Percentiles rank a stretch among this genome's conserved stretches.
Evolutionary conservation across 2,329 filamentous ascomycete species (phyloP).

Genomic region (Xylaria sp.): DNA sequence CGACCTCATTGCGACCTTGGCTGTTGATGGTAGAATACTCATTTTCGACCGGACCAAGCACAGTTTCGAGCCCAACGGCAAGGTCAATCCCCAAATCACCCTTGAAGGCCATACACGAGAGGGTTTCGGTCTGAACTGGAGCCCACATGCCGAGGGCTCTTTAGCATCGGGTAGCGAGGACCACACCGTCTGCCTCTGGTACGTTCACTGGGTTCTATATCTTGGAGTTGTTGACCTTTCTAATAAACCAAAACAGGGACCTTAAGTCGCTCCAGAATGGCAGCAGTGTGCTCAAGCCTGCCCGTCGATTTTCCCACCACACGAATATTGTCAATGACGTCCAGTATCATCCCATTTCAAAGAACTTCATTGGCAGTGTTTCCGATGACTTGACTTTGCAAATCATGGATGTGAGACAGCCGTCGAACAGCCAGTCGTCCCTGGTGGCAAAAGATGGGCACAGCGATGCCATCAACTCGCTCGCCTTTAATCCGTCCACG

Average conservation of each 20-base stretch:
- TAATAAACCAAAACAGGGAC: constrained; percentile 59
- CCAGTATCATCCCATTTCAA: constrained; percentile 87
- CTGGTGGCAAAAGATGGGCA: constrained; percentile 75
- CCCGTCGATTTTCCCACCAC: constrained; percentile 83
- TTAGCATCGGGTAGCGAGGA: constrained; percentile 92
- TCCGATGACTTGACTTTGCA: constrained; percentile 95
- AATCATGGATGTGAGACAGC: constrained; percentile 81
- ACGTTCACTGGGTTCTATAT: constrained; percentile 34
- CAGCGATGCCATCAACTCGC: constrained; percentile 89
- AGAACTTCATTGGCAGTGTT: constrained; percentile 84
- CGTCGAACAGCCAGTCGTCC: constrained; percentile 67
- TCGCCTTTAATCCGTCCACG: constrained; percentile 91
- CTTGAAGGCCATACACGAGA: constrained; percentile 84
- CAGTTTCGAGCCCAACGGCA: constrained; percentile 72
- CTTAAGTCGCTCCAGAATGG: constrained; percentile 73
- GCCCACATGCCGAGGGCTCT: constrained; percentile 76
- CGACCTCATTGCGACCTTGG: constrained; percentile 92
- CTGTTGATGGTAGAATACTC: constrained; percentile 82
- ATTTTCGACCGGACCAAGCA: constrained; percentile 98
- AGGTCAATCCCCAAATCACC: constrained; percentile 79
- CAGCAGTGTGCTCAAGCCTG: constrained; percentile 70
- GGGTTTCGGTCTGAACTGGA: constrained; percentile 94
- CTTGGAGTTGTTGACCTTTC: not conserved
- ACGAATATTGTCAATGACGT: constrained; percentile 94
- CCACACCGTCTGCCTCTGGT: constrained; percentile 89